Evolutionary conservation across 441 rosid genomes (phyloP).

Genomic region (Rhodomyrtus psidioides): DNA sequence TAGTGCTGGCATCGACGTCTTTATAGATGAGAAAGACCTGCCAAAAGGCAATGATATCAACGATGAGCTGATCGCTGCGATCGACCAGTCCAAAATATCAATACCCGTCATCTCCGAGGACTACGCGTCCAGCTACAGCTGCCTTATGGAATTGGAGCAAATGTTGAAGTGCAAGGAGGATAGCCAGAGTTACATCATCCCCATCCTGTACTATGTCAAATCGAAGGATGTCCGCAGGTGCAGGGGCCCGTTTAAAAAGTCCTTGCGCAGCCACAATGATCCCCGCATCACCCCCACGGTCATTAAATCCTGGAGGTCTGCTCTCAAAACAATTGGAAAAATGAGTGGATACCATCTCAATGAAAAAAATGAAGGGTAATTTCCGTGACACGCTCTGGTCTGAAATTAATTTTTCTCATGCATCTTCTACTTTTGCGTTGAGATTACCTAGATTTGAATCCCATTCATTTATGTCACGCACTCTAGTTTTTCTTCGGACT

Average conservation of each 20-base stretch:
- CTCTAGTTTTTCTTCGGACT: neutral
- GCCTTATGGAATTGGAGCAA: neutral
- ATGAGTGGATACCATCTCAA: neutral
- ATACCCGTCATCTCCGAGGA: neutral
- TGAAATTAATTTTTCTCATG: neutral
- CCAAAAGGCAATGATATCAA: neutral
- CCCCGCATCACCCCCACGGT: accelerated
- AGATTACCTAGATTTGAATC: neutral
- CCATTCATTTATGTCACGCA: neutral
- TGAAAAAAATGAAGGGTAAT: accelerated
- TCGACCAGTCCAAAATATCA: neutral
- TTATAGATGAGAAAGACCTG: neutral
- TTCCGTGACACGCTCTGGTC: neutral
- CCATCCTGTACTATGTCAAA: no score
- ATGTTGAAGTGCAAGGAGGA: no score
- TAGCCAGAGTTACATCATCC: no score
- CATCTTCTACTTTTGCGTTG: neutral
- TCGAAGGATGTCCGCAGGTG: no score
- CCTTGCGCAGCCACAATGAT: accelerated
- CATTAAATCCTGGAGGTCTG: accelerated
- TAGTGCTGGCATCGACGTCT: neutral
- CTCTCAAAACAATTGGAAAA: accelerated
- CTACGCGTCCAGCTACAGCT: neutral
- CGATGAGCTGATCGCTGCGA: neutral
- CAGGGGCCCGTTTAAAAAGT: accelerated